phyloP scores from a whole-genome alignment of 1,139 yeast genomes.

The Tardiomyces digboiensis region DNA sequence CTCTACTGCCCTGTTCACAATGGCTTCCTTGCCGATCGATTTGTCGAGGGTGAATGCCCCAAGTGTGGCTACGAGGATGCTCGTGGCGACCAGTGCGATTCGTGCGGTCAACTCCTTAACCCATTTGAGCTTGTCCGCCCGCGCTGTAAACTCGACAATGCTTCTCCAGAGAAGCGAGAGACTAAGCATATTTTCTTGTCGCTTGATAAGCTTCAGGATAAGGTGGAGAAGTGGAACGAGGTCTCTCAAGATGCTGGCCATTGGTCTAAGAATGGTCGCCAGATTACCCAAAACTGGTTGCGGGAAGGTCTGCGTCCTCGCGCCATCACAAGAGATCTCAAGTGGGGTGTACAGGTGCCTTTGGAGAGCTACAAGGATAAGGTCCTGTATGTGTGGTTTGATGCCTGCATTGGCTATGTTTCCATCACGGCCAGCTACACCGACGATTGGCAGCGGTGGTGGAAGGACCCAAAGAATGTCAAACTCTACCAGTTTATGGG shows the following conservation, averaged over 20 bases:
- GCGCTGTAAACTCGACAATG: conserved; percentile 85
- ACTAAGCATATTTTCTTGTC: conserved; percentile 83
- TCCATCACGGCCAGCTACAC: conserved; percentile 94
- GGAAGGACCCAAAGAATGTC: conserved; percentile 86
- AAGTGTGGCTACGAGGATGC: conserved; percentile 94
- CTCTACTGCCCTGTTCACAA: conserved; percentile 85
- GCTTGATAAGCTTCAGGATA: conserved; percentile 73
- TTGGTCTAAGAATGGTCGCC: conserved; percentile 88
- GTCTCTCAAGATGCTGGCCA: conserved; percentile 59
- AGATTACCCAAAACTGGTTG: conserved; percentile 87
- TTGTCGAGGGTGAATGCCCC: conserved; percentile 97
- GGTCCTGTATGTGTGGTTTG: conserved; percentile 97
- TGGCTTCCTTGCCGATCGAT: conserved; percentile 91
- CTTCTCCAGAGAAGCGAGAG: conserved; percentile 67
- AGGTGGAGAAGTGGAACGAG: conserved; percentile 63
- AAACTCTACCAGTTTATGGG: conserved; percentile 96
- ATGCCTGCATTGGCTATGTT: conserved; percentile 94
- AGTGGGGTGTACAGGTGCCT: conserved; percentile 99
- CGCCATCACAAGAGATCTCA: conserved; percentile 93
- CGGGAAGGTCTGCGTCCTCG: conserved; percentile 90
- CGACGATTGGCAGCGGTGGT: conserved; percentile 76
- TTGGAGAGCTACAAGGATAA: conserved; percentile 66
- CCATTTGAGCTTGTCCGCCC: conserved; percentile 93
- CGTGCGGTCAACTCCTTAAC: conserved; percentile 82
- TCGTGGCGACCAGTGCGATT: conserved; percentile 98